Percentiles rank a stretch among this genome's conserved stretches.
phyloP scores from a whole-genome alignment of 495 filamentous ascomycete genomes.

The Aspergillus sclerotioniger region DNA sequence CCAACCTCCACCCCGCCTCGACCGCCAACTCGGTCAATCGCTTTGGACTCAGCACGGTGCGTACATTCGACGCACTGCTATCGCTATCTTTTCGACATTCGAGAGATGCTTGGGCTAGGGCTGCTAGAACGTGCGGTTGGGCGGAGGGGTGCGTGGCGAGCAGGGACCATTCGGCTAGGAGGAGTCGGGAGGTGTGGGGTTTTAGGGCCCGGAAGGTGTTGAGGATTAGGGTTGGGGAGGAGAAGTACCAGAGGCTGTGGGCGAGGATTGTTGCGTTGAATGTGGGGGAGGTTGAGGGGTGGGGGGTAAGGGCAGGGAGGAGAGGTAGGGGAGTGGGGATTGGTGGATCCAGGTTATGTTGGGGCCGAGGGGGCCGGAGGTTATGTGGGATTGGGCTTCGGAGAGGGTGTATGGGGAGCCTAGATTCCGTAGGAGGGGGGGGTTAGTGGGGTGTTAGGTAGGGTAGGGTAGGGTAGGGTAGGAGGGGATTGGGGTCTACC shows the following conservation, averaged over 20 bases:
- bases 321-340: constrained; percentile 27
- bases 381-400: constrained; percentile 38
- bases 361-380: constrained; percentile 29
- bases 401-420: constrained; percentile 34
- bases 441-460: constrained; percentile 14
- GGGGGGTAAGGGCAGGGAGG: constrained; percentile 17
- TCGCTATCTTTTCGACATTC: constrained; percentile 26
- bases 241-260: constrained; percentile 53
- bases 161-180: constrained; percentile 41
- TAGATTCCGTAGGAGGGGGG: constrained; percentile 12
- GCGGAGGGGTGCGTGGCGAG: constrained; percentile 19
- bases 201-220: constrained; percentile 33
- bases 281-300: constrained; percentile 13
- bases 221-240: constrained; percentile 24
- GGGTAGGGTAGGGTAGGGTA: constrained; percentile 3
- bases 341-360: constrained; percentile 42
- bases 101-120: constrained; percentile 22
- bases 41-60: constrained; percentile 38
- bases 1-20: constrained; percentile 27
- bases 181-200: constrained; percentile 29
- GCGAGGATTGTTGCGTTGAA: constrained; percentile 47
- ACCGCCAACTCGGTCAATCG: constrained; percentile 29
- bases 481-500: constrained; percentile 26
- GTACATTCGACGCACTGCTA: constrained; percentile 48
- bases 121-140: constrained; percentile 28